These are phyloP conservation scores for Barnettozyma sp. DNA, from an alignment of 805 yeast species.

Conservation along the genomic window DNA sequence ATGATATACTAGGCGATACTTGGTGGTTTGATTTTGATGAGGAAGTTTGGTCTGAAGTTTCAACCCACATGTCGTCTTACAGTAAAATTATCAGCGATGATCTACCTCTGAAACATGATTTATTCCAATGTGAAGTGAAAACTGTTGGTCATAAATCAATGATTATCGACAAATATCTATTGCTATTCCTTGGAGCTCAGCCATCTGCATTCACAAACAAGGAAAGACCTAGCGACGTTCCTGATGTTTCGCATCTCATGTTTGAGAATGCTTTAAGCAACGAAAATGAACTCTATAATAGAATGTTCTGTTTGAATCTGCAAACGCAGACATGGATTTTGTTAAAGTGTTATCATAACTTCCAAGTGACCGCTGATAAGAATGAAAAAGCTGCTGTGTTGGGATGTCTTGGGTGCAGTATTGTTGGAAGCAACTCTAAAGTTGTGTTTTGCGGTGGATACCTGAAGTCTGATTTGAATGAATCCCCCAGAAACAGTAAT, in stretches of 20 bases:
- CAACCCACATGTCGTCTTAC: conserved; percentile 23
- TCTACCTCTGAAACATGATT: conserved; percentile 10
- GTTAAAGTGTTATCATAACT: conserved; percentile 11
- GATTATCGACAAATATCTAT: conserved; percentile 17
- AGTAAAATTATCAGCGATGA: conserved; percentile 5
- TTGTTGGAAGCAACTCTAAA: conserved; percentile 12
- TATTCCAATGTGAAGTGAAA: conserved; percentile 10
- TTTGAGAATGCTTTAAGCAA: neutral
- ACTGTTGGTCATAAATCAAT: conserved; percentile 15
- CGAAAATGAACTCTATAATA: conserved; percentile 6
- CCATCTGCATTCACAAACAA: conserved; percentile 5
- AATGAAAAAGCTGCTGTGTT: conserved; percentile 3
- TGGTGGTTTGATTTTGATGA: conserved; percentile 44
- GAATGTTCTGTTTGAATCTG: conserved; percentile 13
- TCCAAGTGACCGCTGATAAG: neutral
- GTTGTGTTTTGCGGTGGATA: conserved; percentile 16
- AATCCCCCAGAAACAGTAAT: neutral
- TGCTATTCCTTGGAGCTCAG: conserved; percentile 15
- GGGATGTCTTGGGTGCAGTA: conserved; percentile 10
- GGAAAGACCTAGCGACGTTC: neutral
- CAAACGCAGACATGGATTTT: conserved; percentile 15
- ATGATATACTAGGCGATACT: conserved; percentile 37
- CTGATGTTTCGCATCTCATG: conserved; percentile 15
- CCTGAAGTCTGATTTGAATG: conserved; percentile 7
- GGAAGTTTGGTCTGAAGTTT: conserved; percentile 34